A percentile compares a stretch with the other conserved stretches of the same genome.
These are phyloP conservation scores for Chlorella sp. DNA, from an alignment of 139 green algal species.

Conservation along the genomic window DNA sequence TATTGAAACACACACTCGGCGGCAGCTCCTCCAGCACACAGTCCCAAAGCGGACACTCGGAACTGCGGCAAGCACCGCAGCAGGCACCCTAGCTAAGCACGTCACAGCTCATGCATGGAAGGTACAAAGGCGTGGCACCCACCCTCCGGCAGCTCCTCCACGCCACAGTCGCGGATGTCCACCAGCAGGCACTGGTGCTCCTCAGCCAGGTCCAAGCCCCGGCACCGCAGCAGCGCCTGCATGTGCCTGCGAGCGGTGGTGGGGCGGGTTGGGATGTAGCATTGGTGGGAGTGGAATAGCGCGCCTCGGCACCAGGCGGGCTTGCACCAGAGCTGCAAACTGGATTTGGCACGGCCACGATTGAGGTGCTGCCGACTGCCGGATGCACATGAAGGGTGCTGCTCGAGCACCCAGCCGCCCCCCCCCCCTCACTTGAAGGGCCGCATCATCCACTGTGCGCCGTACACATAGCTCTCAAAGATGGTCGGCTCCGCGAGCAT, in stretches of 20 bases:
- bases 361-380: not conserved
- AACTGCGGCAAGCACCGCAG: too few relatives aligned
- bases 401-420: not conserved
- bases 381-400: not conserved
- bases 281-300: too few relatives aligned
- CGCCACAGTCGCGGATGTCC: not conserved
- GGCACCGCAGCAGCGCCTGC: constrained; percentile 20
- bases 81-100: too few relatives aligned
- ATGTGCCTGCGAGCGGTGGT: constrained; percentile 11
- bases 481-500: constrained; percentile 32
- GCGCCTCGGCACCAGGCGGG: too few relatives aligned
- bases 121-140: too few relatives aligned
- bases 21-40: too few relatives aligned
- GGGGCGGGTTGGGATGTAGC: too few relatives aligned
- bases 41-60: too few relatives aligned
- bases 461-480: constrained; percentile 40
- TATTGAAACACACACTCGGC: too few relatives aligned
- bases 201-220: constrained; percentile 34
- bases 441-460: constrained; percentile 42
- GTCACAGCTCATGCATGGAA: too few relatives aligned
- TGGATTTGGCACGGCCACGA: too few relatives aligned
- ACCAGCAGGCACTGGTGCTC: constrained; percentile 38
- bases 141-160: constrained; percentile 3
- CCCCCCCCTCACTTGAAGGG: constrained; percentile 28
- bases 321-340: too few relatives aligned